Evolutionary conservation across 768 basidiomycete genomes (phyloP).

Genomic region (Asterophora parasitica): DNA sequence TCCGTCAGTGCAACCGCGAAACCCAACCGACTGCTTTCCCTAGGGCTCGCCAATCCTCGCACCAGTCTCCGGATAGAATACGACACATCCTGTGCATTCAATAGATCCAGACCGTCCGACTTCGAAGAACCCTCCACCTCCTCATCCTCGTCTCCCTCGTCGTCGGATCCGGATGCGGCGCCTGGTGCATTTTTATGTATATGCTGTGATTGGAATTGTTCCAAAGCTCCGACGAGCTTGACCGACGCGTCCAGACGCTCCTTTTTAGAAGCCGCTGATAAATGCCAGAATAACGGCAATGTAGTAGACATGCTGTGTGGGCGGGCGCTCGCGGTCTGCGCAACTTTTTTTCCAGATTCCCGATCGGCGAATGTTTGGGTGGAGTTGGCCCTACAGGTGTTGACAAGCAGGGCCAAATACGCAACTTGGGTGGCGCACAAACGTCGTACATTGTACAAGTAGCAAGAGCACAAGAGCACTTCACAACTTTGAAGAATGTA

Average conservation of each 20-base stretch:
- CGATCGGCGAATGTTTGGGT: conserved; percentile 12
- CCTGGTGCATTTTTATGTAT: conserved; percentile 33
- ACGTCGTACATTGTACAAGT: too few species aligned
- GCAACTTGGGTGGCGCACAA: too few species aligned
- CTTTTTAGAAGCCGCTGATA: conserved; percentile 76
- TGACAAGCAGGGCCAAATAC: conserved; percentile 7
- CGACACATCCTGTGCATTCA: conserved; percentile 87
- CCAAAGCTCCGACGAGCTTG: conserved; percentile 74
- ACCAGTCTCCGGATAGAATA: conserved; percentile 88
- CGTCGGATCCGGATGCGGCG: conserved; percentile 34
- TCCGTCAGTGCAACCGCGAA: conserved; percentile 96
- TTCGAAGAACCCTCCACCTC: conserved; percentile 38
- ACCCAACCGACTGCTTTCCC: conserved; percentile 90
- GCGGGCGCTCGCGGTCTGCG: not conserved
- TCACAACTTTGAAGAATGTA: too few species aligned
- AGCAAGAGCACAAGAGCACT: too few species aligned
- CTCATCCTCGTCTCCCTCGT: conserved; percentile 38
- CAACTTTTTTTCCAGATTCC: conserved; percentile 15
- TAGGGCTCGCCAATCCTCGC: conserved; percentile 83
- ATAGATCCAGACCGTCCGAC: conserved; percentile 49
- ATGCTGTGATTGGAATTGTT: conserved; percentile 78
- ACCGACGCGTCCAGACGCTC: conserved; percentile 83
- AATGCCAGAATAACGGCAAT: conserved; percentile 89
- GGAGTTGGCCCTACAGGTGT: not conserved
- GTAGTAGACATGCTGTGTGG: conserved; percentile 67